These are phyloP conservation scores for Balansia obtecta DNA, from an alignment of 2,329 filamentous ascomycete genomes.

Conservation along the genomic window DNA sequence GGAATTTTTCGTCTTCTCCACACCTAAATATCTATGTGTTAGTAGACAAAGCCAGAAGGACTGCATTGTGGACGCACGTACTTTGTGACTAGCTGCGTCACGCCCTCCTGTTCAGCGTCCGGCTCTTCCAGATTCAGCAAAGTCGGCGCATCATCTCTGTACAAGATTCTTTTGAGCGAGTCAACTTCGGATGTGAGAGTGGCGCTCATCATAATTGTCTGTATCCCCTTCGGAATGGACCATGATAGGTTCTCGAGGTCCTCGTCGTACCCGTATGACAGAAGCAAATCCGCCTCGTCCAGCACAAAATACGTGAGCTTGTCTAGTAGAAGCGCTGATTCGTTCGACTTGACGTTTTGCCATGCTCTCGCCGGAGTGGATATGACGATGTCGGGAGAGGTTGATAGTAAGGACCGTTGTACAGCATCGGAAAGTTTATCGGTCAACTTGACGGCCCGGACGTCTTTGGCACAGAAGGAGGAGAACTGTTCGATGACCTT, in stretches of 20 bases:
- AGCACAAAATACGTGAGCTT: conserved; percentile 69
- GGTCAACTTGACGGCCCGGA: conserved; percentile 74
- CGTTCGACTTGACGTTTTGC: conserved; percentile 59
- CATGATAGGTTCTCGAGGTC: conserved; percentile 72
- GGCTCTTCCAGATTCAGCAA: conserved; percentile 73
- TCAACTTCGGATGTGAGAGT: conserved; percentile 84
- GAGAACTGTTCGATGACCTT: conserved; percentile 67
- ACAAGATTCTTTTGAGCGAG: conserved; percentile 73
- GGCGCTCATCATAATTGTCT: conserved; percentile 88
- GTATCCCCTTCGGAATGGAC: conserved; percentile 69
- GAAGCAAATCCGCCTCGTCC: conserved; percentile 86
- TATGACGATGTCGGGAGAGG: conserved; percentile 78
- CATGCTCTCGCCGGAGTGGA: conserved; percentile 80
- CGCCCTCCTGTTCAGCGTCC: conserved; percentile 61
- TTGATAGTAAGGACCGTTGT: conserved; percentile 73
- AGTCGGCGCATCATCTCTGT: conserved; percentile 52
- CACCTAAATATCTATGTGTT: conserved; percentile 38
- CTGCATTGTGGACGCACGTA: conserved; percentile 21
- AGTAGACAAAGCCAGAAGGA: neutral
- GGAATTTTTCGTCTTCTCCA: conserved; percentile 94
- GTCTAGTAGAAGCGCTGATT: conserved; percentile 51
- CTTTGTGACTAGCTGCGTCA: conserved; percentile 82
- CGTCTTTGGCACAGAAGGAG: conserved; percentile 71
- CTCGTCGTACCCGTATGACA: conserved; percentile 89
- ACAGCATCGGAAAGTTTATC: conserved; percentile 85